Conservation (phyloP, 345 rosid genomes). For the Gossypium herbaceum region DNA sequence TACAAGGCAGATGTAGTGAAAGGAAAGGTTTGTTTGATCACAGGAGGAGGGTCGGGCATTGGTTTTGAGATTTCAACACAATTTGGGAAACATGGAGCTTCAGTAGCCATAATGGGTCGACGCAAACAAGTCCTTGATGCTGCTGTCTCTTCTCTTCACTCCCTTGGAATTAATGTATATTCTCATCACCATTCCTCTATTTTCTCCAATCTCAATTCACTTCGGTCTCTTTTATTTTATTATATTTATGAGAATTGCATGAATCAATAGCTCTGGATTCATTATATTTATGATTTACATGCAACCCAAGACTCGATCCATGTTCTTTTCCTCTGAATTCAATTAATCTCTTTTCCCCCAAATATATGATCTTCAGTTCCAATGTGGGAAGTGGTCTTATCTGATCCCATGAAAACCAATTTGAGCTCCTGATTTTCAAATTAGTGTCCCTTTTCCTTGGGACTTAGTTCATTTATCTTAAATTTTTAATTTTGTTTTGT, state of each 20-base stretch:
- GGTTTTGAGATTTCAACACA: constrained; percentile 73
- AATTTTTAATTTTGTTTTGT: background rate
- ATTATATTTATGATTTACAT: background rate
- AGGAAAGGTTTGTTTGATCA: constrained; percentile 61
- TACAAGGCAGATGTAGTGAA: constrained; percentile 42
- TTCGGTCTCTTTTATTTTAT: too few relatives aligned
- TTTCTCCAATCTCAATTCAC: background rate
- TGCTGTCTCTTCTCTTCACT: constrained; percentile 55
- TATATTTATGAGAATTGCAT: background rate
- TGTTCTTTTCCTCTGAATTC: background rate
- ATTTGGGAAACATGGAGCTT: constrained; percentile 70
- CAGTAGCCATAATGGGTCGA: constrained; percentile 77
- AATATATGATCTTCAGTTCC: background rate
- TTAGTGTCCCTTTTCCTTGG: background rate
- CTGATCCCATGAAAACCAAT: background rate
- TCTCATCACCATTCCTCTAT: background rate
- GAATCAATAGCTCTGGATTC: background rate
- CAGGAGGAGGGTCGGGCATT: constrained; percentile 86
- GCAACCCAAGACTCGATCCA: background rate
- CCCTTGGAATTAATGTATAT: constrained; percentile 56
- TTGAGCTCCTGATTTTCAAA: background rate
- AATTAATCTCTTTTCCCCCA: background rate
- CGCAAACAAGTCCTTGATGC: constrained; percentile 57
- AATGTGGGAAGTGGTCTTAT: background rate
- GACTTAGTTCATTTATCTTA: background rate